Base-by-base conservation (phyloP, 116 monocot species). In the Dioscorea cayenensis region DNA sequence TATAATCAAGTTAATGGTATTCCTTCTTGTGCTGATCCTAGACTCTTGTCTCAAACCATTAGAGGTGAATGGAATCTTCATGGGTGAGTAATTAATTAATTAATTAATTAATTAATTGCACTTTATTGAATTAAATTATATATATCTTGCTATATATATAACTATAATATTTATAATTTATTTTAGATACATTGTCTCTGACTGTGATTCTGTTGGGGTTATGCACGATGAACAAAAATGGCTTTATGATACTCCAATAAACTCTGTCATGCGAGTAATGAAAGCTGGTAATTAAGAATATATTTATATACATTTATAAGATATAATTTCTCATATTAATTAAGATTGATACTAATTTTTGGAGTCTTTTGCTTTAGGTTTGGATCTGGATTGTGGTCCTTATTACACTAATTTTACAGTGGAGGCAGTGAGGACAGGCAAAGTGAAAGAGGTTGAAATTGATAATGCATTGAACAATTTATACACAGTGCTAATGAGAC, bases 1-100 rank as follows among this genome's bases (percentile, higher is more conserved):
- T 89, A 82, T 74, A 89, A 89, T 36, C 75, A 61, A 21, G 69
- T 89, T 27, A 89, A 89, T 38, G 89, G 89, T 28, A 50, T 84
- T 32, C 89, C 89, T 0, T 29, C 71, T 0, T 85, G 81, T 38
- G 84, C 84, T 12, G 76, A 88, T 66, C 28, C 70, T 2, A 67
- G 37, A 38, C 79, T 88, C 3, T 66, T 88, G 7, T 28, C 67
- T 1, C 66, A 77, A 49, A 84, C 81, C 10, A 66, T 88, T n/a
- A 65, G 88, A 19, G 73, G 63, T 1, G 67, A 79, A 14, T 84
- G 84, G 65, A 36, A 18, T 35, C 65, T 65, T 65, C 35, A 65
- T 65, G 65, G 65, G 65, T 65, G 19, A 55, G 43, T 43, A 43
- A 3, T 43, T 43, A 43, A 2, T 43, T 43, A 43, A 43, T 43